Conservation (phyloP, 2,329 filamentous ascomycete genomes). For the Clathrospora elynae region DNA sequence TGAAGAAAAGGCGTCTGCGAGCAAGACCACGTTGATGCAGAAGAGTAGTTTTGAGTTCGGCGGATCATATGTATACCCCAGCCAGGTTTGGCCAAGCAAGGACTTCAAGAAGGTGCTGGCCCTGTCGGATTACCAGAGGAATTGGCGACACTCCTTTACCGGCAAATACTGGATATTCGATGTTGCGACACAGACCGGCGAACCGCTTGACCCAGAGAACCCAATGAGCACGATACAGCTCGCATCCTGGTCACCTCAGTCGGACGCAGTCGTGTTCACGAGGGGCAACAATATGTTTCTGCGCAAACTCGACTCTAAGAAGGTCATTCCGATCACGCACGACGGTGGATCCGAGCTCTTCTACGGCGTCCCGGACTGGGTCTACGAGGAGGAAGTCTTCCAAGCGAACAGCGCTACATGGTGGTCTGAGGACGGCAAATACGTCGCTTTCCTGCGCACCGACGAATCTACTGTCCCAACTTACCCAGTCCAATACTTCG, state of each 20-base stretch:
- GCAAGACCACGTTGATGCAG: constrained; percentile 77
- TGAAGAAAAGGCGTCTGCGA: constrained; percentile 48
- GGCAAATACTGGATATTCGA: constrained; percentile 92
- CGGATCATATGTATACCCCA: constrained; percentile 61
- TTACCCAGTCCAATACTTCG: constrained; percentile 91
- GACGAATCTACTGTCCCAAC: constrained; percentile 92
- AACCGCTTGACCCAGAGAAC: constrained; percentile 76
- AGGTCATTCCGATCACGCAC: constrained; percentile 74
- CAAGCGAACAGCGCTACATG: constrained; percentile 81
- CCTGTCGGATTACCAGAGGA: constrained; percentile 71
- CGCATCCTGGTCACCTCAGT: constrained; percentile 86
- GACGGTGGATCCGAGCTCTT: constrained; percentile 90
- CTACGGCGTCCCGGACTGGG: constrained; percentile 97
- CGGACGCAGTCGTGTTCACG: constrained; percentile 87
- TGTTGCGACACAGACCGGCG: constrained; percentile 75
- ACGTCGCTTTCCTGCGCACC: constrained; percentile 87
- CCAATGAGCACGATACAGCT: constrained; percentile 73
- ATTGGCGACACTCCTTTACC: constrained; percentile 89
- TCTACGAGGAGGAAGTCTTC: constrained; percentile 89
- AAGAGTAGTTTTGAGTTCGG: constrained; percentile 64
- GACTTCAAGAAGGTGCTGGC: constrained; percentile 86
- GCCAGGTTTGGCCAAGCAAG: constrained; percentile 73
- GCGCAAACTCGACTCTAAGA: constrained; percentile 65
- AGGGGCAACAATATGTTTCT: constrained; percentile 89
- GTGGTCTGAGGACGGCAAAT: constrained; percentile 92